Evolutionary conservation across 129 eudicot species (phyloP).

Genomic region (Mikania micrantha): DNA sequence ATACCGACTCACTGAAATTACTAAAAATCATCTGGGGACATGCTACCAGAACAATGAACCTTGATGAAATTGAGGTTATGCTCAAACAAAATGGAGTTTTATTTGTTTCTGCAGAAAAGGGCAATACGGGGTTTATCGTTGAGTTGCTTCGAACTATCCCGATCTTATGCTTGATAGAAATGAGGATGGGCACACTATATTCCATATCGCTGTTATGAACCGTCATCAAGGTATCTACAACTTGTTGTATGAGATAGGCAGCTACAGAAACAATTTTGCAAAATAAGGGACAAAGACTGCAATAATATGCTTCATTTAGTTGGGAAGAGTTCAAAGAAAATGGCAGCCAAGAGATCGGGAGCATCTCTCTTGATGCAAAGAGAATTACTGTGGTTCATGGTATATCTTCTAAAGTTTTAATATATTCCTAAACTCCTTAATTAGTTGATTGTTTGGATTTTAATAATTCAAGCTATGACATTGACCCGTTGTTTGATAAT

Average conservation of each 20-base stretch:
- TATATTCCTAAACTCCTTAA: background rate
- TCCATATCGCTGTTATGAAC: conserved; percentile 27
- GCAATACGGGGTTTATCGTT: conserved; percentile 15
- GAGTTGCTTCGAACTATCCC: conserved; percentile 12
- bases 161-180: conserved; percentile 18
- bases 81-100: background rate
- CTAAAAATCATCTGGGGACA: conserved; percentile 3
- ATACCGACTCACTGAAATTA: background rate
- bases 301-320: conserved; percentile 35
- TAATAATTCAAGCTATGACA: no score
- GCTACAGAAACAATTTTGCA: conserved; percentile 1
- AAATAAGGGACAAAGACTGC: background rate
- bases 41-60: background rate
- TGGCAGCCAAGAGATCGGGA: conserved; percentile 18
- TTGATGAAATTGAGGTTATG: background rate
- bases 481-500: no score
- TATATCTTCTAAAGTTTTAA: conserved; percentile 1
- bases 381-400: conserved; percentile 36
- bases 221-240: conserved; percentile 27
- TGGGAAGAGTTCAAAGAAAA: conserved; percentile 21
- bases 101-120: conserved; percentile 18
- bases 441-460: background rate
- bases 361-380: conserved; percentile 35
- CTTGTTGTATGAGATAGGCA: conserved; percentile 21
- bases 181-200: conserved; percentile 12